Evolutionary conservation across 2,329 filamentous ascomycete genomes (phyloP), one percentile per base, ranked within the genome.

Genomic region (Fusarium pseudograminearum): DNA sequence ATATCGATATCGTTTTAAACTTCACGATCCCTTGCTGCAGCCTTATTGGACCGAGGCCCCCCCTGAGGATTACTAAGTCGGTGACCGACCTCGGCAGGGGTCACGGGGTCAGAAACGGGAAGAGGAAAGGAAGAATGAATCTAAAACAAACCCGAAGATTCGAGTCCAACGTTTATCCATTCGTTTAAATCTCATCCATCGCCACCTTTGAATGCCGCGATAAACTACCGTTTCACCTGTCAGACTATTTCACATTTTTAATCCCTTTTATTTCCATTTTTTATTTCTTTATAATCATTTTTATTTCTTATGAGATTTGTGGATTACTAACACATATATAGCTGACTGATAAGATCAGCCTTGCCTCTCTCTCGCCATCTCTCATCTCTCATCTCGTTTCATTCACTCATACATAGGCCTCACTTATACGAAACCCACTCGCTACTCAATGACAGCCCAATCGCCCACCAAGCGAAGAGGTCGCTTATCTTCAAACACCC

Each of bases 391-490:
- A 52, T 34, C 15, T 45, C 14, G 20, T 31, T 30, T 36, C 26
- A 42, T 28, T 34, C 18, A 33, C 40, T 36, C 33, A 57, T 24
- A 47, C 33, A 57, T 24, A 47, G 9, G 30, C 26, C 31, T 30
- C 45, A 61, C 33, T 64, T 54, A 63, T 36, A 56, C 9, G 36
- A 38, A 42, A 45, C 15, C 28, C 24, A 30, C 28, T 24, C 33
- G 18, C n/a, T 18, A 52, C 40, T 53, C 48, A 34, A 70, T 69
- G 69, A 61, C 50, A 18, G 57, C 63, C 0, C 50, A 46, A 14
- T 59, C 69, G 9, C 47, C 57, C 8, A 47, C 65, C 2, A 75
- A 71, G 60, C 69, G 72, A 30, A 70, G 69, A 20, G 71, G 72
- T 46, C 73, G 73, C 26, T 68, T 71, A 26, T 60, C 72, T 10